Evolutionary conservation across 176 grass and related monocot genomes (phyloP), one percentile per base, ranked within the genome.

Genomic region (Ensete glaucum): DNA sequence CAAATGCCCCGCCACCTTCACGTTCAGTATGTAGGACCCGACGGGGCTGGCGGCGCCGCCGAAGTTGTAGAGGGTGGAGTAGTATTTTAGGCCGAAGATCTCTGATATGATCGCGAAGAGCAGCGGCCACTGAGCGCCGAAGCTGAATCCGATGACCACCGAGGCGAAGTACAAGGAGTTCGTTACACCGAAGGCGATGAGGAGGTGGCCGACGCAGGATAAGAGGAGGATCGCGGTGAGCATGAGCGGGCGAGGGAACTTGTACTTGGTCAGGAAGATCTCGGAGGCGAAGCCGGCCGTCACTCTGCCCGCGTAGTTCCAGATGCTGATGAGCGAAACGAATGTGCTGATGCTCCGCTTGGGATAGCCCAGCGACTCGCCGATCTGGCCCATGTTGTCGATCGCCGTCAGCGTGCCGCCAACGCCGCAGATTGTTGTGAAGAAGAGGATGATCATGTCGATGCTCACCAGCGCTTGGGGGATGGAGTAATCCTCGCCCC

Each of bases 381-480:
- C 90, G 76, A 92, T 92, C 84, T 92, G 90, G 0, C 86, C 86
- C 90, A 92, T 89, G 81, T 92, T 92, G 79, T 92, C 90, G 82
- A 92, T 92, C 0, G 84, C 90, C 58, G 90, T 92, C 57, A 92
- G 81, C 48, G 90, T 92, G 69, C 86, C 86, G 26, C 90, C 90
- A 0, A 92, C 84, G 17, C 90, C 90, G 73, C 86, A 92, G 76
- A 92, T 86, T 62, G 84, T 89, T 0, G 90, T 79, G 10, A 92
- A 59, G 82, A 92, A 92, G 21, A 91, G 83, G 19, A 91, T 77
- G 43, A 85, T 23, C 89, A 91, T 91, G 83, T 91, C 89, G 20
- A 91, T 49, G 85, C 89, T 91, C 52, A 91, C 80, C 54, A 91
- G 78, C 21, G 89, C 89, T 52, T 91, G 89, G 34, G 88, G 83